Percentiles rank a stretch among this genome's conserved stretches.
These are phyloP conservation scores for Sporothrix pseudoabietina DNA, from an alignment of 2,329 filamentous ascomycete genomes.

Conservation along the genomic window DNA sequence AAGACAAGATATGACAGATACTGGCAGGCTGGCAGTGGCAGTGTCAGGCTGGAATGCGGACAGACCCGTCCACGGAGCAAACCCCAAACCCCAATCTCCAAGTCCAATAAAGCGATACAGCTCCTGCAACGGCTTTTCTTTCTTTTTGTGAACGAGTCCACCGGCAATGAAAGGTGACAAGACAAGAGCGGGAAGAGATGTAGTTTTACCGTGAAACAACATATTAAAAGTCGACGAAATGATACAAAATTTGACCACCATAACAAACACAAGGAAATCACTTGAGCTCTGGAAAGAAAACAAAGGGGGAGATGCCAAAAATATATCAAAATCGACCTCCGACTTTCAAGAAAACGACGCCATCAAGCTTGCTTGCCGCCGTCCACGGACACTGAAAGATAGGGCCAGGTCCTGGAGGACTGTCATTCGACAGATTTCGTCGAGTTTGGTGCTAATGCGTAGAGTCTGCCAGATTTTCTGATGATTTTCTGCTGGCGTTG, in stretches of 20 bases:
- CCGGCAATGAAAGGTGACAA: too few species aligned
- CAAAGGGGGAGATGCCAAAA: neutral
- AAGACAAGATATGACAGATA: neutral
- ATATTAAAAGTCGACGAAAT: neutral
- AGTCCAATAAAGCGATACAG: neutral
- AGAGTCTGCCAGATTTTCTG: neutral
- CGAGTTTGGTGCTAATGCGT: neutral
- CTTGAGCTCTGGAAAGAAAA: neutral
- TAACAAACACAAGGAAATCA: neutral
- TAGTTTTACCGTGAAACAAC: too few species aligned
- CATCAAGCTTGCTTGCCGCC: neutral
- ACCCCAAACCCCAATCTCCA: neutral
- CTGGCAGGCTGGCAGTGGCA: neutral
- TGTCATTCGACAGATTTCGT: neutral
- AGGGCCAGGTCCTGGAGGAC: slow-evolving; percentile 1
- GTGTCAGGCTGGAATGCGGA: neutral
- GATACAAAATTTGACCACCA: neutral
- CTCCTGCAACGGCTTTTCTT: slow-evolving; percentile 5
- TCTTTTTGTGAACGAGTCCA: neutral
- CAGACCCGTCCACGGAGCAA: neutral
- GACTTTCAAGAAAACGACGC: neutral
- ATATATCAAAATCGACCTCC: neutral
- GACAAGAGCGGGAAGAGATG: neutral
- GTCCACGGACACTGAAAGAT: neutral
- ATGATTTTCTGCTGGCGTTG: neutral